Conservation (phyloP, 495 filamentous ascomycete species). For the Wilcoxina mikolae region DNA sequence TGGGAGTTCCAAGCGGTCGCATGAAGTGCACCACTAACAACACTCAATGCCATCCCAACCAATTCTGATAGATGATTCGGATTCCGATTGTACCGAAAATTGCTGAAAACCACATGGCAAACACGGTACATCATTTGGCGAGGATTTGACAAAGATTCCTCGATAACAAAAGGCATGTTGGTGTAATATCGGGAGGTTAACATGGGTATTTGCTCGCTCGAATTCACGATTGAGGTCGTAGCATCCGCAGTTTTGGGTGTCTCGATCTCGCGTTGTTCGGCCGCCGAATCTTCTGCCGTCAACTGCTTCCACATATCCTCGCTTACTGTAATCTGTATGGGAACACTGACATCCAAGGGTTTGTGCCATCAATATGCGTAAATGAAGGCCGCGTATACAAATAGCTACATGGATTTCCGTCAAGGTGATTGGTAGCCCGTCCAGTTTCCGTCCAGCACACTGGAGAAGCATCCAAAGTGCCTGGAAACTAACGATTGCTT, state of each 20-base stretch:
- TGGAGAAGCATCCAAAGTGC: constrained; percentile 25
- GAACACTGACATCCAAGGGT: constrained; percentile 15
- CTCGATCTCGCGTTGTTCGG: not conserved
- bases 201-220: not conserved
- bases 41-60: not conserved
- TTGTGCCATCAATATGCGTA: constrained; percentile 26
- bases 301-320: not conserved
- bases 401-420: constrained; percentile 25
- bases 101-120: not conserved
- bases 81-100: not conserved
- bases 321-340: constrained; percentile 5
- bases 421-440: constrained; percentile 17
- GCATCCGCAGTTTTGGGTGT: not conserved
- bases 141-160: not conserved
- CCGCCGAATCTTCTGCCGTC: not conserved
- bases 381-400: constrained; percentile 15
- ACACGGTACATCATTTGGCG: not conserved
- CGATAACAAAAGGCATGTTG: not conserved
- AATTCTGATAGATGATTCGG: not conserved
- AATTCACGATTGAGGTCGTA: not conserved
- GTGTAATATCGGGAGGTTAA: not conserved
- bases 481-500: constrained; percentile 18
- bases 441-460: constrained; percentile 8
- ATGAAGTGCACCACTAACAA: not conserved
- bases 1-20: constrained; percentile 12